These are phyloP conservation scores for Aspergillus sp. DNA, from an alignment of 2,329 filamentous ascomycete genomes.

Conservation along the genomic window DNA sequence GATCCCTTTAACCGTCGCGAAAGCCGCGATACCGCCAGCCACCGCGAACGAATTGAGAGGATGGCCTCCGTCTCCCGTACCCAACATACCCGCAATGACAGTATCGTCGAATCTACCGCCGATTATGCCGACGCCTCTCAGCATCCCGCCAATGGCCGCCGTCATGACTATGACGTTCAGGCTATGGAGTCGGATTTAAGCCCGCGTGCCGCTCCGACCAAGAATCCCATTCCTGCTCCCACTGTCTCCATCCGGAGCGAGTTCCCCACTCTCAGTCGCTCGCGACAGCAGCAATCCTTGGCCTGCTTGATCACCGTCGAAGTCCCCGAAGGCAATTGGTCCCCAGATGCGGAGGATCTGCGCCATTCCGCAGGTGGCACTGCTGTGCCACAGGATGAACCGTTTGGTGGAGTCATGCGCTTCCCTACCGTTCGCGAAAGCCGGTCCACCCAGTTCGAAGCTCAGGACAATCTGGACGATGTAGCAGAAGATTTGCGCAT, in stretches of 20 bases:
- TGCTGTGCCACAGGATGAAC: conserved; percentile 42
- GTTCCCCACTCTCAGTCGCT: conserved; percentile 87
- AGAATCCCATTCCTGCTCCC: conserved; percentile 84
- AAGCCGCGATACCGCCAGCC: conserved; percentile 35
- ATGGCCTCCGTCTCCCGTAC: conserved; percentile 34
- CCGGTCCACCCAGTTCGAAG: conserved; percentile 64
- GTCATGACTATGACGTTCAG: conserved; percentile 92
- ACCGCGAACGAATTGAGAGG: conserved; percentile 42
- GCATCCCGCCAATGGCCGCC: conserved; percentile 59
- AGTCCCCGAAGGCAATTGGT: conserved; percentile 88
- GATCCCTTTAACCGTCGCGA: conserved; percentile 29
- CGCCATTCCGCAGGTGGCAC: conserved; percentile 46
- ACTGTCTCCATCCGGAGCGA: conserved; percentile 93
- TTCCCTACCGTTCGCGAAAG: conserved; percentile 41
- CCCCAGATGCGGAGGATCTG: conserved; percentile 73
- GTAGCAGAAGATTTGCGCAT: conserved; percentile 77
- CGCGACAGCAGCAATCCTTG: conserved; percentile 86
- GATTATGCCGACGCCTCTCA: conserved; percentile 69
- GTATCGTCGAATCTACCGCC: conserved; percentile 65
- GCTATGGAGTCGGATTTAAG: conserved; percentile 84
- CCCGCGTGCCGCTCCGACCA: conserved; percentile 59
- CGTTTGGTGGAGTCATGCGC: conserved; percentile 45
- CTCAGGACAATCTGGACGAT: conserved; percentile 68
- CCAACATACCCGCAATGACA: conserved; percentile 68
- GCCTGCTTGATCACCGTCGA: conserved; percentile 93